Base-by-base conservation (phyloP, 2,329 filamentous ascomycete genomes). In the Monosporascus ibericus region DNA sequence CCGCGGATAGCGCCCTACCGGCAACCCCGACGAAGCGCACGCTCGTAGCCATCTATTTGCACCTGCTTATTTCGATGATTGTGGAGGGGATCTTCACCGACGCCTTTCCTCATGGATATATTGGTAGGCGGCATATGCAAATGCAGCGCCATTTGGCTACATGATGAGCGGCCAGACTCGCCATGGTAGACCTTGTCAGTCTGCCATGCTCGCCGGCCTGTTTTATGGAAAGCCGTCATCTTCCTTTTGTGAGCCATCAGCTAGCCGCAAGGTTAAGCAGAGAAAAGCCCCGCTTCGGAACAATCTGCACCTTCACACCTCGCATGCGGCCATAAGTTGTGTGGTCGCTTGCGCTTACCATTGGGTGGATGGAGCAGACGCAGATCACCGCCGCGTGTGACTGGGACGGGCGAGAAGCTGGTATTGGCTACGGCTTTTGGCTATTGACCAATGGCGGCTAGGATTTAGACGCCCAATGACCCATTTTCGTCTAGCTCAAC, bases 391-490 rank as follows among this genome's bases (percentile, higher is more conserved):
- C 54, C 56, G 58, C 55, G 63, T 66, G 64, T 67, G 61, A 65
- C 63, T 57, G 60, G 61, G 65, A 64, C 68, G 64, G 64, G 65
- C 56, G 58, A 56, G 53, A 52, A 52, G 53, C 52, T 61, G 55
- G 58, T 57, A 68, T 65, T 68, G 65, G 65, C 51, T 60, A 55
- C 49, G 58, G 58, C 54, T 58, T 51, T 55, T 64, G 52, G 56
- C 60, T 54, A 63, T 66, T 61, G 65, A 60, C 67, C 65, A 68
- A 65, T 67, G 53, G 55, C 22, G 38, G 42, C 61, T 59, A 55
- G 65, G 63, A 63, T 69, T 65, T 73, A 73, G 69, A 72, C 71
- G 71, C 72, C 68, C 61, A 64, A 59, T 67, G 63, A 60, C 57
- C 63, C 62, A 52, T 60, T 64, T 58, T 49, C 58, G 67, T 50